phyloP scores from a whole-genome alignment of 2,329 filamentous ascomycete genomes.

The Teratosphaeria nubilosa region DNA sequence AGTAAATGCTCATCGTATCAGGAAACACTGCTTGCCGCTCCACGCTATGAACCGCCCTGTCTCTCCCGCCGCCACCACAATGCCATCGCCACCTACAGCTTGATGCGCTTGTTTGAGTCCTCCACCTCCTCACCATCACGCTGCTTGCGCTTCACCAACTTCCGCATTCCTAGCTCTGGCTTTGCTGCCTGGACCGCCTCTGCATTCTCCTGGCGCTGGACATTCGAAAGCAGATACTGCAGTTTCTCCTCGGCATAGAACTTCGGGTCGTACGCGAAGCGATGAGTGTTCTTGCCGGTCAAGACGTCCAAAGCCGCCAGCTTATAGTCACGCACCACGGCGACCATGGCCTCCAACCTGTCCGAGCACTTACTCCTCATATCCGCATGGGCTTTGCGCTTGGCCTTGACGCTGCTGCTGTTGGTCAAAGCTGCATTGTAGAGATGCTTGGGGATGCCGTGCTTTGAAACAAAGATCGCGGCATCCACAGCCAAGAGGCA shows the following conservation, averaged over 20 bases:
- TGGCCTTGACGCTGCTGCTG: neutral
- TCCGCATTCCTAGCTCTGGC: slow-evolving; percentile 7
- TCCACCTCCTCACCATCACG: neutral
- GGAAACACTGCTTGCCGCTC: neutral
- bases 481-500: slow-evolving; percentile 3
- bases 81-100: neutral
- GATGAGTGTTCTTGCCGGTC: neutral
- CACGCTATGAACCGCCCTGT: neutral
- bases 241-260: neutral
- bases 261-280: slow-evolving; percentile 1
- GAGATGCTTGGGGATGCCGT: slow-evolving; percentile 1
- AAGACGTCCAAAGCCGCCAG: slow-evolving; percentile 3
- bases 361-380: slow-evolving; percentile 1
- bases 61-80: no score
- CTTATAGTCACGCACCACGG: neutral
- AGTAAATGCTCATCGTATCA: no score
- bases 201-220: neutral
- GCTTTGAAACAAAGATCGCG: neutral
- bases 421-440: neutral
- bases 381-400: neutral
- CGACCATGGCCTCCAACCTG: slow-evolving; percentile 1
- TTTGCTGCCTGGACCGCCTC: neutral
- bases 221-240: neutral
- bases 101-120: neutral
- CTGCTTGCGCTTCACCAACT: neutral